Conservation (phyloP, 2,329 filamentous ascomycete species). For the Nemania sp. region DNA sequence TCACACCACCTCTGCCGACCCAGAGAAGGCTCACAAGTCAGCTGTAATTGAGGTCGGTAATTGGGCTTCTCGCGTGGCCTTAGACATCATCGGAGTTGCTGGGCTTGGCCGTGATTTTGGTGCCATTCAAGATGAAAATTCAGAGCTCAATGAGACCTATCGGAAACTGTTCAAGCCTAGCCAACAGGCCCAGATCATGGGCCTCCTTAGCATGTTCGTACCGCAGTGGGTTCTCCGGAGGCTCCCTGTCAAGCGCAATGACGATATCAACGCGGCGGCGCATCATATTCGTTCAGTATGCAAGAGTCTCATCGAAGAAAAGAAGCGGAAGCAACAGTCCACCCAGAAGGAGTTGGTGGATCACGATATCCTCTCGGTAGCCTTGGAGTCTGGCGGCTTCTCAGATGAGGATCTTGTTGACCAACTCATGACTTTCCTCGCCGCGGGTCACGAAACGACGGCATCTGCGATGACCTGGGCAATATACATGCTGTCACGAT, state of each 20-base stretch:
- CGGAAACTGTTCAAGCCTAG: constrained; percentile 58
- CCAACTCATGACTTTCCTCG: constrained; percentile 50
- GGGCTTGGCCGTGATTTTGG: constrained; percentile 74
- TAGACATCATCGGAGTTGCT: constrained; percentile 76
- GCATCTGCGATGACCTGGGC: constrained; percentile 49
- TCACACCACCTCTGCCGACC: constrained; percentile 24
- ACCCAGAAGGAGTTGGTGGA: constrained; percentile 48
- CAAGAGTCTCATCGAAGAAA: constrained; percentile 68
- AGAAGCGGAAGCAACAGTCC: constrained; percentile 57
- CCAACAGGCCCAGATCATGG: constrained; percentile 57
- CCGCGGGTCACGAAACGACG: constrained; percentile 52
- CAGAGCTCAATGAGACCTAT: constrained; percentile 63
- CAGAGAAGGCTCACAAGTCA: constrained; percentile 42
- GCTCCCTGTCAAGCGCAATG: constrained; percentile 74
- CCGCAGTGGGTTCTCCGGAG: constrained; percentile 63
- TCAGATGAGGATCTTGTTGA: constrained; percentile 46
- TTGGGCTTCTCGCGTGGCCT: constrained; percentile 70
- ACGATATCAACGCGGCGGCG: constrained; percentile 61
- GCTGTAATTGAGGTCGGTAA: constrained; percentile 59
- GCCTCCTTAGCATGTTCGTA: constrained; percentile 64
- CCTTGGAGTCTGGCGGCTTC: constrained; percentile 45
- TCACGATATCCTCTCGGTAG: constrained; percentile 46
- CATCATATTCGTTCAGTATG: constrained; percentile 68
- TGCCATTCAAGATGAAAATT: constrained; percentile 64
- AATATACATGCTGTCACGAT: constrained; percentile 44